Evolutionary conservation across 805 yeast species (phyloP), one percentile per base, ranked within the genome.

Genomic region (Cyberlindnera maritima): DNA sequence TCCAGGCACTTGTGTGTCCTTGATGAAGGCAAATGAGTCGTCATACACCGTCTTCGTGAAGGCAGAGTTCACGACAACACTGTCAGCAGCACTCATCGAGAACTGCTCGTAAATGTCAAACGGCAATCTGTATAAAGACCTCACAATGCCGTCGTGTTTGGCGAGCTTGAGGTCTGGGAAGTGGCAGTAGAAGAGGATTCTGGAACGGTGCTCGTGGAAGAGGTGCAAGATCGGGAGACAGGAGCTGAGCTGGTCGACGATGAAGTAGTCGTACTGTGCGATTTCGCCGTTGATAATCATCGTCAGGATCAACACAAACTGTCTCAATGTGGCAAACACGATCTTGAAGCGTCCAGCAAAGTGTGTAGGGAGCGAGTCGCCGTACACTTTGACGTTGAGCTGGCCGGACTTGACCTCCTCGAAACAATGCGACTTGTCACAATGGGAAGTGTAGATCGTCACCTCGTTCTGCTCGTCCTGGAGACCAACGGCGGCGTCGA

Each of bases 141-240:
- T 83, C 9, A 85, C 23, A 1, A 74, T 23, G 2, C 83, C 69
- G 3, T 75, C 69, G 44, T 83, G 83, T 17, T 70, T 69, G 0
- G 96, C 84, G 36, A 92, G 69, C 41, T 85, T 71, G 60, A 85
- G 85, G 65, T 94, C 99, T 0, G 99, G 99, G 65, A 92, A 92
- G 69, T 94, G 99, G 60, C 99, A 91, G 65, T 94, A 94, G 62
- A 92, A 94, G 43, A 94, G 67, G 3, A 87, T 75, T 42, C 79
- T 78, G 2, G 85, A 63, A 8, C 64, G 46, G 44, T 52, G 52
- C 68, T 72, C 62, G 64, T 78, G 49, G 66, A 62, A 53, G 59
- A 60, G 32, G 48, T 70, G 81, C 18, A 94, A 57, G 14, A 91
- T 53, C 6, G 98, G 98, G 4, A 89, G 71, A 54, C 95, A 82